Percentiles rank a stretch among this genome's conserved stretches.
Evolutionary conservation across 805 yeast species (phyloP).

Genomic region (Limtongozyma cylindracea): DNA sequence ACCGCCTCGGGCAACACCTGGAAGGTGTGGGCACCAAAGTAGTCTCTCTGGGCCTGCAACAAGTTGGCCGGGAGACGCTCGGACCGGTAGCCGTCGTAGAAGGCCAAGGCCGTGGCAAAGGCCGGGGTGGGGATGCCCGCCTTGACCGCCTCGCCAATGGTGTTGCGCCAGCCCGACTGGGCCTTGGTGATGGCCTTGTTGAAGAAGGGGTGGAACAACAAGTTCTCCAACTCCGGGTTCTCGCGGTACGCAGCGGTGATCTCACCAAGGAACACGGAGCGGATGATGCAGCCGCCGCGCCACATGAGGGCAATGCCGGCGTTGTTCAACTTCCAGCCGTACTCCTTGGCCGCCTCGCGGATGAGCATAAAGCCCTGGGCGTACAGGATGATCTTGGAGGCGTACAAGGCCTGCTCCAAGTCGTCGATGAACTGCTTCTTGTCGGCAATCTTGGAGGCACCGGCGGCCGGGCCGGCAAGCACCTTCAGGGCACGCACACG

Average conservation of each 20-base stretch:
- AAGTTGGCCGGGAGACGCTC: slow-evolving; percentile 90
- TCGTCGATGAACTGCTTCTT: slow-evolving; percentile 70
- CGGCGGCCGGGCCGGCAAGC: slow-evolving; percentile 57
- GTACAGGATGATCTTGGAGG: slow-evolving; percentile 93
- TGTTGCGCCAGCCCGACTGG: slow-evolving; percentile 86
- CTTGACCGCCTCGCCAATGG: slow-evolving; percentile 51
- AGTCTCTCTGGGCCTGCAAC: slow-evolving; percentile 98
- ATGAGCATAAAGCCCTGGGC: slow-evolving; percentile 99
- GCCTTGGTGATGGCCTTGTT: slow-evolving; percentile 78
- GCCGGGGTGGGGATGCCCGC: slow-evolving; percentile 97
- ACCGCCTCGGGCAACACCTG: slow-evolving; percentile 76
- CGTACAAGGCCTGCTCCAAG: slow-evolving; percentile 94
- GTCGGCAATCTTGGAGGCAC: slow-evolving; percentile 39
- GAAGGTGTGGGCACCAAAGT: slow-evolving; percentile 99
- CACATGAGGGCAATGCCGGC: slow-evolving; percentile 98
- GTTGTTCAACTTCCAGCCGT: slow-evolving; percentile 92
- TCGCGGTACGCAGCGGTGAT: slow-evolving; percentile 91
- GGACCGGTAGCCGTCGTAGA: slow-evolving; percentile 98
- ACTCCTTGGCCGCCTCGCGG: slow-evolving; percentile 93
- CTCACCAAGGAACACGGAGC: slow-evolving; percentile 95
- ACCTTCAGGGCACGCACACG: slow-evolving; percentile 66
- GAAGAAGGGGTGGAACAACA: slow-evolving; percentile 91
- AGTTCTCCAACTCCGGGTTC: slow-evolving; percentile 82
- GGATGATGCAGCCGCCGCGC: slow-evolving; percentile 99
- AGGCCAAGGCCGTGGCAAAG: slow-evolving; percentile 84